Conservation (phyloP, 2,329 filamentous ascomycete species). For the Sarocladiaceae sp. region DNA sequence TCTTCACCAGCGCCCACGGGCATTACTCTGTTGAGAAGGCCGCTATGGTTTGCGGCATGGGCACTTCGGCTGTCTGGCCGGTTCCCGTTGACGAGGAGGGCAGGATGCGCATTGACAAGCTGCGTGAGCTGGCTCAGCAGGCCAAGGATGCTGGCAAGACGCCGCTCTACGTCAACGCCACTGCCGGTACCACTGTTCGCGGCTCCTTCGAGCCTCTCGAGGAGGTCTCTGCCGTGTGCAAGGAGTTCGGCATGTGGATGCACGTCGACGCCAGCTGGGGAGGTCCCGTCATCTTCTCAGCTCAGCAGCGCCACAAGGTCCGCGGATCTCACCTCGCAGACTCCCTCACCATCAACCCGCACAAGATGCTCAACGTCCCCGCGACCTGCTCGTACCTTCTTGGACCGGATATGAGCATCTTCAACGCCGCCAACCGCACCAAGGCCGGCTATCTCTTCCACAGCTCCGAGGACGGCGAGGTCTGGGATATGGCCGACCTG, state of each 20-base stretch:
- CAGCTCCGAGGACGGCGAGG: conserved; percentile 45
- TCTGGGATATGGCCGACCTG: conserved; percentile 87
- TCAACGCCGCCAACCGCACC: conserved; percentile 79
- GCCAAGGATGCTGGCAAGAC: conserved; percentile 64
- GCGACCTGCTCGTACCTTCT: conserved; percentile 88
- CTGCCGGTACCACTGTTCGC: conserved; percentile 87
- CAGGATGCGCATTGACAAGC: conserved; percentile 59
- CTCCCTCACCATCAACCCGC: conserved; percentile 82
- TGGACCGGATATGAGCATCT: conserved; percentile 65
- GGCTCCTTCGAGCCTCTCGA: conserved; percentile 81
- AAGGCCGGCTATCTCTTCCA: conserved; percentile 85
- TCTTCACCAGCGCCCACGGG: conserved; percentile 85
- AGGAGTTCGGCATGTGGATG: conserved; percentile 72
- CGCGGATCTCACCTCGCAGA: conserved; percentile 68
- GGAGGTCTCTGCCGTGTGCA: conserved; percentile 64
- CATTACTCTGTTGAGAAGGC: conserved; percentile 96
- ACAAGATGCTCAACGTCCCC: conserved; percentile 94
- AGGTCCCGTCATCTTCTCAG: conserved; percentile 72
- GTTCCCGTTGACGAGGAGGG: conserved; percentile 70
- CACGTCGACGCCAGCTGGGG: conserved; percentile 94
- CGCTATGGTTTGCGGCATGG: conserved; percentile 83
- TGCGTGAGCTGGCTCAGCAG: conserved; percentile 56
- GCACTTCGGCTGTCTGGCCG: conserved; percentile 62
- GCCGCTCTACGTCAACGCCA: conserved; percentile 92
- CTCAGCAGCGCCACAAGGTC: conserved; percentile 57